Conservation (phyloP, 2,329 filamentous ascomycete genomes). For the Aspergillus thermomutatus region DNA sequence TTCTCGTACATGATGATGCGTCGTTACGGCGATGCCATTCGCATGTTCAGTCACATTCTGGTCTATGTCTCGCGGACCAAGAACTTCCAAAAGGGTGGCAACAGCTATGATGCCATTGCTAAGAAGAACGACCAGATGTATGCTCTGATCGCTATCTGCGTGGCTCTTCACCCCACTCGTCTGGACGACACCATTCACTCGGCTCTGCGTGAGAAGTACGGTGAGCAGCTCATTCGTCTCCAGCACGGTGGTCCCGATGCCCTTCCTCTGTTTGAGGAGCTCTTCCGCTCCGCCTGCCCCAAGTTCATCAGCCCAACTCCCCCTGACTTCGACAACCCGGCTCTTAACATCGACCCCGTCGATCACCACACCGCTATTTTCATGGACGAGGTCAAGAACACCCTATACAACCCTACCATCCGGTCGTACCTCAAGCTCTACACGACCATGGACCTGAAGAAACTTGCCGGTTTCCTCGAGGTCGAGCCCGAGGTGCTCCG, state of each 20-base stretch:
- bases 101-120: slow-evolving; percentile 90
- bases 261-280: slow-evolving; percentile 94
- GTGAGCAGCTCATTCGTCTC: slow-evolving; percentile 94
- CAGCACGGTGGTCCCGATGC: slow-evolving; percentile 94
- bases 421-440: slow-evolving; percentile 99
- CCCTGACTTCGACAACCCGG: slow-evolving; percentile 95
- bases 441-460: slow-evolving; percentile 99
- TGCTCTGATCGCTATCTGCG: slow-evolving; percentile 96
- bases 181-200: slow-evolving; percentile 99
- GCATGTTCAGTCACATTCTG: slow-evolving; percentile 99
- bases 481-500: slow-evolving; percentile 95
- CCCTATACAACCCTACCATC: slow-evolving; percentile 95
- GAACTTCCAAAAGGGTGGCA: slow-evolving; percentile 98
- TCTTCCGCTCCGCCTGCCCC: slow-evolving; percentile 96
- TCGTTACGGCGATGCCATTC: slow-evolving; percentile 97
- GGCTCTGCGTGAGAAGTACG: slow-evolving; percentile 96
- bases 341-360: slow-evolving; percentile 91
- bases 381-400: slow-evolving; percentile 99
- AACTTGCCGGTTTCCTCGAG: slow-evolving; percentile 95
- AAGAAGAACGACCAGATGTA: slow-evolving; percentile 99
- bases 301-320: slow-evolving; percentile 99
- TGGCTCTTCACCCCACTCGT: slow-evolving; percentile 93
- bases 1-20: slow-evolving; percentile 99
- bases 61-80: slow-evolving; percentile 98
- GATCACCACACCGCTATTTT: slow-evolving; percentile 97